A percentile compares a stretch with the other conserved stretches of the same genome.
Evolutionary conservation across 1,284 basidiomycete species (phyloP).

Genomic region (Cystobasidium pallidum): DNA sequence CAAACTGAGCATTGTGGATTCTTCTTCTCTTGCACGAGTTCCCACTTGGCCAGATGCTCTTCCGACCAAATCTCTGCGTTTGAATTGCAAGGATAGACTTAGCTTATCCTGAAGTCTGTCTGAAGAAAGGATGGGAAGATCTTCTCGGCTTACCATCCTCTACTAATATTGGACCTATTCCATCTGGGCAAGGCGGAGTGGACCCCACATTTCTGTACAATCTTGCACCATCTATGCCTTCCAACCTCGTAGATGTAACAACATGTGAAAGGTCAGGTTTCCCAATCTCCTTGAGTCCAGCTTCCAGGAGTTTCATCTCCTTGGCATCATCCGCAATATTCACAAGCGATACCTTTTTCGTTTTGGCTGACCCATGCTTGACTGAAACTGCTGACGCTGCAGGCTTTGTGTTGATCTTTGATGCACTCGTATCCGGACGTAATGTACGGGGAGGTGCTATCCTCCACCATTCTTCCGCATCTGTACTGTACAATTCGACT

Average conservation of each 20-base stretch:
- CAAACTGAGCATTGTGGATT: constrained; percentile 65
- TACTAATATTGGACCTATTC: constrained; percentile 64
- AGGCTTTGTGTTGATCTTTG: constrained; percentile 36
- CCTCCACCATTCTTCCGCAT: constrained; percentile 35
- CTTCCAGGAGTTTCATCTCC: constrained; percentile 23
- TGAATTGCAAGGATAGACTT: too few relatives aligned
- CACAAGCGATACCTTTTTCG: constrained; percentile 4
- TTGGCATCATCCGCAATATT: constrained; percentile 13
- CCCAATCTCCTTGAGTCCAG: constrained; percentile 41
- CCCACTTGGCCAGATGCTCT: constrained; percentile 64
- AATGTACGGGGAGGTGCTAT: constrained; percentile 5
- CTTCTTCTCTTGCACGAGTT: constrained; percentile 55
- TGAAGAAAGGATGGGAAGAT: background rate
- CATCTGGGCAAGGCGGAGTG: constrained; percentile 7
- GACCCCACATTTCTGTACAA: constrained; percentile 55
- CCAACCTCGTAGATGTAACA: constrained; percentile 56
- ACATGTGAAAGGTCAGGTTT: constrained; percentile 44
- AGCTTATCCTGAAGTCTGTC: background rate
- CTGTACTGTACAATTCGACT: constrained; percentile 24
- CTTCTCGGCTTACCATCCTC: constrained; percentile 63
- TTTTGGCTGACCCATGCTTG: background rate
- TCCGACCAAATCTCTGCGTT: constrained; percentile 62
- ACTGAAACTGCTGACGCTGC: background rate
- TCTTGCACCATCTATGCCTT: constrained; percentile 72
- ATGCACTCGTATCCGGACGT: constrained; percentile 42